Percentiles rank a stretch among this genome's conserved stretches.
Conservation (phyloP, 108 stramenopile genomes). For the Epithemia pelagica region DNA sequence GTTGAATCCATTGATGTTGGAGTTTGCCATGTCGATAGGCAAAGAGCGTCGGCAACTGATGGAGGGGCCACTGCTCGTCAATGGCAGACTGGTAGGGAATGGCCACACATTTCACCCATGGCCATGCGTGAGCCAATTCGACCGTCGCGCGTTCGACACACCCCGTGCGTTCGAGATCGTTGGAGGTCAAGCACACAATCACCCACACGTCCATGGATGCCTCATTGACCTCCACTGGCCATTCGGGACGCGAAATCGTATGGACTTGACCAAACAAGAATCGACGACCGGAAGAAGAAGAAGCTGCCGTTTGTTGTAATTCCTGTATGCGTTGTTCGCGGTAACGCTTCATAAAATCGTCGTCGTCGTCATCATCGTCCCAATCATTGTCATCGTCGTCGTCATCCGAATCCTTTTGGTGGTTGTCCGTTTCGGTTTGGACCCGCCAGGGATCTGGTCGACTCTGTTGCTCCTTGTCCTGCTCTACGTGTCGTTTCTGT, state of each 20-base stretch:
- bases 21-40: slow-evolving; percentile 80
- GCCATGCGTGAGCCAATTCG: slow-evolving; percentile 30
- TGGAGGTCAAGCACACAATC: slow-evolving; percentile 42
- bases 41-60: slow-evolving; percentile 81
- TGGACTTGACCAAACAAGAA: slow-evolving; percentile 28
- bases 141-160: slow-evolving; percentile 27
- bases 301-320: slow-evolving; percentile 8
- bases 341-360: slow-evolving; percentile 50
- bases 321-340: slow-evolving; percentile 45
- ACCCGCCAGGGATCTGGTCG: neutral
- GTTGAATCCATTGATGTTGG: slow-evolving; percentile 67
- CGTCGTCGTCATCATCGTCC: slow-evolving; percentile 24
- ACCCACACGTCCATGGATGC: slow-evolving; percentile 56
- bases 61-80: slow-evolving; percentile 75
- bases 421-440: slow-evolving; percentile 9
- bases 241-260: slow-evolving; percentile 55
- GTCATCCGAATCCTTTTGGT: slow-evolving; percentile 14
- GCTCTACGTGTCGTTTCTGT: neutral
- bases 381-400: slow-evolving; percentile 13
- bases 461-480: neutral
- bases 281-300: neutral
- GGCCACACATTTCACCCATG: slow-evolving; percentile 67
- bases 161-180: slow-evolving; percentile 34
- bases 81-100: slow-evolving; percentile 78
- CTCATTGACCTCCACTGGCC: slow-evolving; percentile 68